A percentile compares a stretch with the other conserved stretches of the same genome.
phyloP scores from a whole-genome alignment of 306 rosid genomes.

The Dryas octopetala region DNA sequence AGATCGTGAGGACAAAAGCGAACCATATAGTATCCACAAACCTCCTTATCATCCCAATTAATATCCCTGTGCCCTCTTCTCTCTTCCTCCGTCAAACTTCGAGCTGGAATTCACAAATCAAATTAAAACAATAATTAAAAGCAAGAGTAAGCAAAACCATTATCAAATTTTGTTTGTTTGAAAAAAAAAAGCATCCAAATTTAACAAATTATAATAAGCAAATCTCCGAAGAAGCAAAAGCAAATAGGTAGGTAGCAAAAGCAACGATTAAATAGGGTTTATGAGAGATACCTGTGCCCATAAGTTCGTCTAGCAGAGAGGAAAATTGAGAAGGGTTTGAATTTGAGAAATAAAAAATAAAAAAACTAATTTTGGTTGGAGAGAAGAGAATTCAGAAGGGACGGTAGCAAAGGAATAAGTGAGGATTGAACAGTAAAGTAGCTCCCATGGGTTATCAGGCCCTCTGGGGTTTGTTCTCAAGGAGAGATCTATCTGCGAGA shows the following conservation, averaged over 20 bases:
- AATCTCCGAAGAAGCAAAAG: background rate
- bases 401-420: background rate
- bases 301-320: constrained; percentile 74
- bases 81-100: constrained; percentile 85
- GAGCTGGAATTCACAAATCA: constrained; percentile 47
- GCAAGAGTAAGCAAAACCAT: background rate
- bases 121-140: background rate
- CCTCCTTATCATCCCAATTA: constrained; percentile 89
- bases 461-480: background rate
- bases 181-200: background rate
- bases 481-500: background rate
- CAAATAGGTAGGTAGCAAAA: background rate
- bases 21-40: constrained; percentile 78
- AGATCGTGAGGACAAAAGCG: constrained; percentile 98
- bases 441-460: background rate
- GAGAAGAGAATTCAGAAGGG: background rate
- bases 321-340: background rate
- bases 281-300: constrained; percentile 72
- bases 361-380: background rate
- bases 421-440: background rate
- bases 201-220: background rate
- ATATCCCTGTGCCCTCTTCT: constrained; percentile 71
- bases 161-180: too few relatives aligned
- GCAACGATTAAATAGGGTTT: background rate
- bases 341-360: background rate